Percentiles rank a stretch among this genome's conserved stretches.
Conservation (phyloP, 352 stramenopile genomes). For the Phytophthora tubulina region DNA sequence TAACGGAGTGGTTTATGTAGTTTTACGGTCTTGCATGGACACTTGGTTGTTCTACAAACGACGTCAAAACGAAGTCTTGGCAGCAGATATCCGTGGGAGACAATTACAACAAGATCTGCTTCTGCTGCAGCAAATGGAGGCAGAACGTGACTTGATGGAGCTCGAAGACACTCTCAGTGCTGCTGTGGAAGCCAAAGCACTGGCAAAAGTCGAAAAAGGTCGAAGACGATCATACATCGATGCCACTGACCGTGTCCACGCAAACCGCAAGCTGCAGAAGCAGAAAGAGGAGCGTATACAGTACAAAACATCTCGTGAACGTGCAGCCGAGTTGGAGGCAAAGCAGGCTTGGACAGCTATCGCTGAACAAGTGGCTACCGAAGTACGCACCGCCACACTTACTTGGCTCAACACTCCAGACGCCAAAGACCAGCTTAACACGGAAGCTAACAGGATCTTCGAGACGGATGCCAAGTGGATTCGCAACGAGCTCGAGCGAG, state of each 20-base stretch:
- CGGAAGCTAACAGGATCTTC: slow-evolving; percentile 62
- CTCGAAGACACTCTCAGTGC: slow-evolving; percentile 58
- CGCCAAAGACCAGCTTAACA: slow-evolving; percentile 36
- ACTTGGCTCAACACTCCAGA: slow-evolving; percentile 53
- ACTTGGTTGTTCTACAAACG: slow-evolving; percentile 59
- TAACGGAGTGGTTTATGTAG: slow-evolving; percentile 14
- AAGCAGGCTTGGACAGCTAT: slow-evolving; percentile 62
- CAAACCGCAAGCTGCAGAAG: slow-evolving; percentile 57
- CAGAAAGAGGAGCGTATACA: slow-evolving; percentile 63
- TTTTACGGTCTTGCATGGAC: slow-evolving; percentile 30
- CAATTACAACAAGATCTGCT: slow-evolving; percentile 53
- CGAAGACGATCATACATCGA: slow-evolving; percentile 55
- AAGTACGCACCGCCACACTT: slow-evolving; percentile 59
- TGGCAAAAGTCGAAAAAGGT: slow-evolving; percentile 39
- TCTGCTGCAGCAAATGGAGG: slow-evolving; percentile 37
- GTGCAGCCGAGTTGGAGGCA: slow-evolving; percentile 44
- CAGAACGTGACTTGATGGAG: slow-evolving; percentile 50
- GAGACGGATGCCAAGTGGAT: slow-evolving; percentile 60
- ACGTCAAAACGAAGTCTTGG: slow-evolving; percentile 50
- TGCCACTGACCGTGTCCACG: slow-evolving; percentile 51
- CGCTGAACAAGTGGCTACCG: slow-evolving; percentile 43
- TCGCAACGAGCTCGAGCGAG: slow-evolving; percentile 52
- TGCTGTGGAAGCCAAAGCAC: slow-evolving; percentile 36
- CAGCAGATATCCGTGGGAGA: slow-evolving; percentile 50
- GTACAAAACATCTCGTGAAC: slow-evolving; percentile 48